phyloP scores from a whole-genome alignment of 2,329 filamentous ascomycete species.

The Microcera coccophila region DNA sequence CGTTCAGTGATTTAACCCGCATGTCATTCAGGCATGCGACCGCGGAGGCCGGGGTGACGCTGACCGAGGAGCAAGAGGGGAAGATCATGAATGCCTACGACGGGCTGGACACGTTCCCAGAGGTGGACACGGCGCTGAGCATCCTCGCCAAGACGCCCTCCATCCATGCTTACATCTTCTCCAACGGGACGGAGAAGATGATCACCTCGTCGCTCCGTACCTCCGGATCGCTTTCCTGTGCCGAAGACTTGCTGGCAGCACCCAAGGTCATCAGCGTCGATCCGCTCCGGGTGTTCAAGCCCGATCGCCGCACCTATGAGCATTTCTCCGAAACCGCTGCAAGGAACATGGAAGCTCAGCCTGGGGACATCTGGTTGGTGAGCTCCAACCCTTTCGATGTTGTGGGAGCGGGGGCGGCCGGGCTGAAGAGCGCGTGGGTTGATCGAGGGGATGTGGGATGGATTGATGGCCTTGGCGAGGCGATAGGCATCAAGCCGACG shows the following conservation, averaged over 20 bases:
- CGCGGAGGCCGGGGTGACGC: constrained; percentile 48
- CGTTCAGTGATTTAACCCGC: constrained; percentile 60
- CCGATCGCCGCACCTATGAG: constrained; percentile 57
- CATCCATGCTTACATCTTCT: constrained; percentile 61
- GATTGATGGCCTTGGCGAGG: constrained; percentile 58
- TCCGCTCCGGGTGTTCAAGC: constrained; percentile 60
- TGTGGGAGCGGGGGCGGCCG: constrained; percentile 58
- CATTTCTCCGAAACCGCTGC: constrained; percentile 52
- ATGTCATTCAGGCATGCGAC: constrained; percentile 62
- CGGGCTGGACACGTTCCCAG: constrained; percentile 59
- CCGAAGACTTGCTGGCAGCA: constrained; percentile 40
- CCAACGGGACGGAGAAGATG: constrained; percentile 65
- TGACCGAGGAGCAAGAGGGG: constrained; percentile 42
- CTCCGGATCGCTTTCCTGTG: constrained; percentile 52
- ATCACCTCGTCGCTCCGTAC: constrained; percentile 55
- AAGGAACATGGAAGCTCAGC: constrained; percentile 35
- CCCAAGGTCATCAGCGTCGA: constrained; percentile 58
- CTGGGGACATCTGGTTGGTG: constrained; percentile 61
- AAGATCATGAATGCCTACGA: constrained; percentile 62
- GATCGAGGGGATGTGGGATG: constrained; percentile 61
- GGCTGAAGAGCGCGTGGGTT: constrained; percentile 64
- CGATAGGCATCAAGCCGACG: constrained; percentile 45
- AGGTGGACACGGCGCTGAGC: constrained; percentile 54
- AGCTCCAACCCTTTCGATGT: constrained; percentile 72
- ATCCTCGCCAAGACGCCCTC: constrained; percentile 37